Percentiles rank a stretch among this genome's conserved stretches.
phyloP scores from a whole-genome alignment of 208 protist genomes.

The Trypanosoma scelopori region DNA sequence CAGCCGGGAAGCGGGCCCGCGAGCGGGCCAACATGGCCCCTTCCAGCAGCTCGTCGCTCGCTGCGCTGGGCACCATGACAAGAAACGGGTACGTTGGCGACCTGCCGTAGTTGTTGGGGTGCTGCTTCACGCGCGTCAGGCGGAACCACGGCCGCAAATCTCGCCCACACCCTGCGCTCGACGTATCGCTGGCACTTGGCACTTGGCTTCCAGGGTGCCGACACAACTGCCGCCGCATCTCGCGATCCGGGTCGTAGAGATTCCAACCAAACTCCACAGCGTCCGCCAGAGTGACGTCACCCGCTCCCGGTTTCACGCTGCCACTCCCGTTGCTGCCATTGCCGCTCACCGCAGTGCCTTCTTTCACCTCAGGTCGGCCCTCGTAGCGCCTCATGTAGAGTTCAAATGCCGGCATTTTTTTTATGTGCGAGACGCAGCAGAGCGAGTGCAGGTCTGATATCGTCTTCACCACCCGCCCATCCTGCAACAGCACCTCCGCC shows the following conservation, averaged over 20 bases:
- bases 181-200: constrained; percentile 22
- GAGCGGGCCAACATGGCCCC: constrained; percentile 65
- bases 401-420: constrained; percentile 53
- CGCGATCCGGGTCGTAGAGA: constrained; percentile 49
- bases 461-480: constrained; percentile 15
- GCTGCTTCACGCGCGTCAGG: constrained; percentile 33
- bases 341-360: constrained; percentile 2
- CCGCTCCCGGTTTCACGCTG: not conserved
- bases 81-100: constrained; percentile 71
- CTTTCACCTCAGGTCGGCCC: constrained; percentile 1
- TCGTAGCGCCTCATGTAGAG: constrained; percentile 20
- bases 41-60: constrained; percentile 48
- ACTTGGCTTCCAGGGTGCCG: constrained; percentile 25
- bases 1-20: constrained; percentile 74
- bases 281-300: constrained; percentile 13
- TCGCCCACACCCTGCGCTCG: constrained; percentile 13
- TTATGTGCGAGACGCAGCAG: constrained; percentile 20
- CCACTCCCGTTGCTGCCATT: not conserved
- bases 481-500: constrained; percentile 27
- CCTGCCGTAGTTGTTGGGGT: constrained; percentile 28
- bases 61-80: constrained; percentile 53
- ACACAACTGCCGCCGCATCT: constrained; percentile 62
- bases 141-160: constrained; percentile 73
- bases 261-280: constrained; percentile 80
- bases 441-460: not conserved